Conservation (phyloP, 768 basidiomycete species). For the Russula sp. region DNA sequence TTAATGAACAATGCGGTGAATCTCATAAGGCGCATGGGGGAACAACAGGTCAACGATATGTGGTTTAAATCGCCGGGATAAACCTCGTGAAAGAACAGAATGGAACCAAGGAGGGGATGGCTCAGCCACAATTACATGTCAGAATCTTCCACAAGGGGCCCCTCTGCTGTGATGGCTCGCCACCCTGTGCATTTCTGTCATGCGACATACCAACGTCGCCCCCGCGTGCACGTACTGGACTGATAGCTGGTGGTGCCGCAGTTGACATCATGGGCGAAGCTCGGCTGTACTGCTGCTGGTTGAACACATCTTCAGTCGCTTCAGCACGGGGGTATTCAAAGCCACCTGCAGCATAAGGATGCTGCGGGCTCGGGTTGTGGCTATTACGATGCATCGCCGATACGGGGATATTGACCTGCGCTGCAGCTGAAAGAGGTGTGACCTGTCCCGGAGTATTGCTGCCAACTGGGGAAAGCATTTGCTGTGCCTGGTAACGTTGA, state of each 20-base stretch:
- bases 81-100: constrained; percentile 11
- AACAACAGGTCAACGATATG: neutral
- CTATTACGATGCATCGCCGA: constrained; percentile 39
- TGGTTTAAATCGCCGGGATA: constrained; percentile 14
- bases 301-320: constrained; percentile 49
- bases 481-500: constrained; percentile 58
- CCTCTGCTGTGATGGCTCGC: constrained; percentile 44
- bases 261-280: constrained; percentile 77
- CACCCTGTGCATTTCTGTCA: constrained; percentile 50
- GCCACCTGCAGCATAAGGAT: constrained; percentile 67
- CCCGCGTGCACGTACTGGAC: constrained; percentile 60
- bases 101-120: neutral
- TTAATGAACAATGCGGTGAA: neutral
- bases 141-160: constrained; percentile 57
- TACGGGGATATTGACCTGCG: constrained; percentile 66
- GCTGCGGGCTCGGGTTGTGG: constrained; percentile 41
- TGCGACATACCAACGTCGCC: constrained; percentile 63
- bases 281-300: constrained; percentile 62
- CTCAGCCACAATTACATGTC: constrained; percentile 67
- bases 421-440: constrained; percentile 67
- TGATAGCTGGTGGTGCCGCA: constrained; percentile 65
- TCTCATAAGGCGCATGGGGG: neutral
- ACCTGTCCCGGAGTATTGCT: constrained; percentile 45
- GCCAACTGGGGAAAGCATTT: constrained; percentile 48
- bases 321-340: constrained; percentile 44